These are phyloP conservation scores for Hypholoma fasciculare DNA, from an alignment of 768 basidiomycete genomes.

Conservation along the genomic window DNA sequence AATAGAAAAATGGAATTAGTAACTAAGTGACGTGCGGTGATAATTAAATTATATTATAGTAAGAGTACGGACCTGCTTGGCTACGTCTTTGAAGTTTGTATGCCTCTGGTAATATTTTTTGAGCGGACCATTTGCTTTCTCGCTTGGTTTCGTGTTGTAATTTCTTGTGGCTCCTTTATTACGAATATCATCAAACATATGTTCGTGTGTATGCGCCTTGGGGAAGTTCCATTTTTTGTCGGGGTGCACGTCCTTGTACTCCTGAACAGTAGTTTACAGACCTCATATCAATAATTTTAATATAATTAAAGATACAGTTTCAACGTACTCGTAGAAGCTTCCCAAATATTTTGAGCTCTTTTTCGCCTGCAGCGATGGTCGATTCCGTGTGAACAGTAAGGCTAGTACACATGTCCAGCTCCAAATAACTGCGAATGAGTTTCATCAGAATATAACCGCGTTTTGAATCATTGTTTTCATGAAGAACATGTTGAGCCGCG, in stretches of 20 bases:
- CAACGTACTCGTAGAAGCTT: conserved; percentile 21
- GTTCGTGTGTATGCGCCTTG: conserved; percentile 31
- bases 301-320: too few relatives aligned
- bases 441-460: conserved; percentile 26
- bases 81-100: too few relatives aligned
- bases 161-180: conserved; percentile 27
- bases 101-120: conserved; percentile 25
- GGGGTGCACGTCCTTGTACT: background rate
- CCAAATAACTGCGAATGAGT: conserved; percentile 29
- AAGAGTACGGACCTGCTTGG: conserved; percentile 15
- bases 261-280: too few relatives aligned
- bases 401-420: conserved; percentile 27
- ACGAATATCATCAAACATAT: conserved; percentile 31
- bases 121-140: conserved; percentile 27
- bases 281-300: too few relatives aligned
- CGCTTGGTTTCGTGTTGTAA: conserved; percentile 31
- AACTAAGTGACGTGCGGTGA: too few relatives aligned
- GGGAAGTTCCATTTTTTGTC: conserved; percentile 29
- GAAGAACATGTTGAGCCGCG: conserved; percentile 23
- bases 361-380: conserved; percentile 21
- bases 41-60: background rate
- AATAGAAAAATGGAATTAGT: background rate
- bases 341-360: conserved; percentile 18
- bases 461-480: background rate
- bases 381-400: conserved; percentile 31